Evolutionary conservation across 2,329 filamentous ascomycete genomes (phyloP).

Genomic region (Pseudogymnoascus sp.): DNA sequence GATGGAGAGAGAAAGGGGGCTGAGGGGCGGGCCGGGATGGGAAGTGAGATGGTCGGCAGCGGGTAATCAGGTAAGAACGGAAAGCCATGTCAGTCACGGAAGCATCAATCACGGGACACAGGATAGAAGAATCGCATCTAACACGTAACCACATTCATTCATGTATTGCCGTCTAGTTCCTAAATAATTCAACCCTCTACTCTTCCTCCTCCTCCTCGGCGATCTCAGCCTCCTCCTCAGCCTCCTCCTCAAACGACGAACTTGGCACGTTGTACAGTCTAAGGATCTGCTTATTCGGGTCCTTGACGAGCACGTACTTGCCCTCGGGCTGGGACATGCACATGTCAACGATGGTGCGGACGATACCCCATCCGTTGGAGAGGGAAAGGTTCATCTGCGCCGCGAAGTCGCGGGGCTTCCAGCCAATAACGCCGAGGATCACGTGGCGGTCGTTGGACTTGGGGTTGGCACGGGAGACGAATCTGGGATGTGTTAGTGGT

Average conservation of each 20-base stretch:
- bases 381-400: slow-evolving; percentile 96
- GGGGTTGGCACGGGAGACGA: slow-evolving; percentile 89
- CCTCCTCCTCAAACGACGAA: slow-evolving; percentile 84
- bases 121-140: background rate
- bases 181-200: background rate
- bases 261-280: slow-evolving; percentile 85
- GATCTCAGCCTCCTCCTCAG: slow-evolving; percentile 52
- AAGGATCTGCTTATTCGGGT: slow-evolving; percentile 94
- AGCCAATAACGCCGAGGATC: slow-evolving; percentile 88
- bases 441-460: slow-evolving; percentile 91
- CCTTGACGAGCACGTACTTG: slow-evolving; percentile 77
- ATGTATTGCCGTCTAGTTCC: background rate
- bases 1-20: background rate
- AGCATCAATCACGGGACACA: background rate
- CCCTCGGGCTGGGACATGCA: slow-evolving; percentile 68
- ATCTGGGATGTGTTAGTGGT: slow-evolving; percentile 46
- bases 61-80: background rate
- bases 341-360: slow-evolving; percentile 96
- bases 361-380: slow-evolving; percentile 97
- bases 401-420: slow-evolving; percentile 96
- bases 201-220: slow-evolving; percentile 25
- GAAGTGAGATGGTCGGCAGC: background rate
- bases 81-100: background rate
- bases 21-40: background rate
- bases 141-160: slow-evolving; percentile 5